Conservation (phyloP, 495 filamentous ascomycete species). For the Podospora tetraspora region DNA sequence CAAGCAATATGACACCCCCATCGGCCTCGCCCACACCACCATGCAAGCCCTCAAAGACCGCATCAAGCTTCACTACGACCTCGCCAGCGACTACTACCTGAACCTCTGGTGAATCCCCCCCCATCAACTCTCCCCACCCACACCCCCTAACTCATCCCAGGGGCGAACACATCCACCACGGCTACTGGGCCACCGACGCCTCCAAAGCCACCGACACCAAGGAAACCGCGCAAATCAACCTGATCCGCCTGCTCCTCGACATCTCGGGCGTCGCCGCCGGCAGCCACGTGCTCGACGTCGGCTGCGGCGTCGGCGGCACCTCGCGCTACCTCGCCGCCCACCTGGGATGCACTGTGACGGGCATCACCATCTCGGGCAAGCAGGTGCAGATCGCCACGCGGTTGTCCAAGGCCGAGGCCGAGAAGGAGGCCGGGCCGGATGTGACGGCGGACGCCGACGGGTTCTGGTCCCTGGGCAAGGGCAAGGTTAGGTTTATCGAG, state of each 20-base stretch:
- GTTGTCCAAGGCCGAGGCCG: constrained; percentile 35
- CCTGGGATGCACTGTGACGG: constrained; percentile 45
- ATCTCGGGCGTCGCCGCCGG: constrained; percentile 33
- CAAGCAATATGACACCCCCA: constrained; percentile 46
- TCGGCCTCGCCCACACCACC: constrained; percentile 46
- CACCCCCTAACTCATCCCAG: constrained; percentile 21
- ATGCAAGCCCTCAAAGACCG: constrained; percentile 52
- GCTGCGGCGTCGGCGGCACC: constrained; percentile 54
- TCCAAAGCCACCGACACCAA: constrained; percentile 40
- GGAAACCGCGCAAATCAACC: constrained; percentile 47
- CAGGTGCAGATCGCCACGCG: constrained; percentile 49
- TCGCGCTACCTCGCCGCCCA: constrained; percentile 46
- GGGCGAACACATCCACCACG: constrained; percentile 59
- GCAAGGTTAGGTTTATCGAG: constrained; percentile 48
- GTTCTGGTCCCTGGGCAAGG: constrained; percentile 34
- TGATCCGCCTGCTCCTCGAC: constrained; percentile 47
- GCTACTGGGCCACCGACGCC: constrained; percentile 43
- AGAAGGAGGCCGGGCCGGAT: neutral
- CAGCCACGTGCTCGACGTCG: constrained; percentile 47
- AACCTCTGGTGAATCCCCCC: constrained; percentile 39
- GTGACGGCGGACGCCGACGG: constrained; percentile 14
- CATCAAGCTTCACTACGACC: constrained; percentile 54
- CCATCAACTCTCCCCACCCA: neutral
- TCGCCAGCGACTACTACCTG: constrained; percentile 53
- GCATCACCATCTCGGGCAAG: constrained; percentile 52